Evolutionary conservation across 495 filamentous ascomycete genomes (phyloP).

Genomic region (Penicillium diatomitis): DNA sequence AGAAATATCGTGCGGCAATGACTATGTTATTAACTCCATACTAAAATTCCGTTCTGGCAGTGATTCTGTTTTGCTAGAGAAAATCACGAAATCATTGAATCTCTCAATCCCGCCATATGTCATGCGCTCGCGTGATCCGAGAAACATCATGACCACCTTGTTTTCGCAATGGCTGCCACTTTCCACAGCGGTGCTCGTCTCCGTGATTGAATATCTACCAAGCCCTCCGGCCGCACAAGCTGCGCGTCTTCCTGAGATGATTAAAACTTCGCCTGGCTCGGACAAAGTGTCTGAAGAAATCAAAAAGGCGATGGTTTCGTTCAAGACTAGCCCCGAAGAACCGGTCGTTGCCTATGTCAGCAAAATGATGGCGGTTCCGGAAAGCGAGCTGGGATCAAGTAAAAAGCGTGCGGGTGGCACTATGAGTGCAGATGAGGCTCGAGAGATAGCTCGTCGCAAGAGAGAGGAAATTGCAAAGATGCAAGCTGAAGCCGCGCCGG

Average conservation of each 20-base stretch:
- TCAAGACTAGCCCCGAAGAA: slow-evolving; percentile 55
- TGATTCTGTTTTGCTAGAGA: slow-evolving; percentile 75
- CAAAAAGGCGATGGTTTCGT: slow-evolving; percentile 70
- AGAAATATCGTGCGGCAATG: slow-evolving; percentile 7
- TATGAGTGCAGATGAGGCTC: slow-evolving; percentile 80
- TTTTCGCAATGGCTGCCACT: slow-evolving; percentile 88
- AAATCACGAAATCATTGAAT: slow-evolving; percentile 86
- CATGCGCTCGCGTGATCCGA: slow-evolving; percentile 74
- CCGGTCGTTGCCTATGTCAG: slow-evolving; percentile 93
- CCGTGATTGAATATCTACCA: slow-evolving; percentile 86
- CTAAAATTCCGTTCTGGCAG: slow-evolving; percentile 9
- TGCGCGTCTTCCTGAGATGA: slow-evolving; percentile 65
- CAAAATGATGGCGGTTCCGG: slow-evolving; percentile 94
- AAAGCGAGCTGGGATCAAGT: slow-evolving; percentile 81
- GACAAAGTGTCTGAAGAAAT: slow-evolving; percentile 56
- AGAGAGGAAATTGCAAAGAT: slow-evolving; percentile 74
- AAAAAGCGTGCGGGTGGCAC: slow-evolving; percentile 50
- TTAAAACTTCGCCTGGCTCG: slow-evolving; percentile 73
- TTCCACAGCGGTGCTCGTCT: slow-evolving; percentile 86
- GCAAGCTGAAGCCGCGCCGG: slow-evolving; percentile 47
- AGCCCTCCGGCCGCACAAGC: slow-evolving; percentile 78
- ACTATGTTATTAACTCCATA: slow-evolving; percentile 22
- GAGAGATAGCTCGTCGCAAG: slow-evolving; percentile 80
- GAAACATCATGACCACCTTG: slow-evolving; percentile 72
- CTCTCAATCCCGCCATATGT: slow-evolving; percentile 77